These are phyloP conservation scores for Leucoagaricus sp. DNA, from an alignment of 1,284 basidiomycete genomes.

Conservation along the genomic window DNA sequence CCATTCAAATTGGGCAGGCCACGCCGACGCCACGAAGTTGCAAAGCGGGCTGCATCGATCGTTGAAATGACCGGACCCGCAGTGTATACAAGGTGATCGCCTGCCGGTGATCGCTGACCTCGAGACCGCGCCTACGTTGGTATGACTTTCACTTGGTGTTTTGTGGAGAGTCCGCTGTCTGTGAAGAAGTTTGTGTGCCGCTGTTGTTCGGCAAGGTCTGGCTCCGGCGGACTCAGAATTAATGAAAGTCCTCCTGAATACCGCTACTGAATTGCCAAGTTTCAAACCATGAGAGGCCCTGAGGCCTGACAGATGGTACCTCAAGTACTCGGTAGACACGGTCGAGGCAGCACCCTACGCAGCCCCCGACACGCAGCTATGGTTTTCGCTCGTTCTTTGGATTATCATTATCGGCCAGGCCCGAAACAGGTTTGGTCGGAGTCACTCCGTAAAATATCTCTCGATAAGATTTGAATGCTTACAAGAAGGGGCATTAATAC, in stretches of 20 bases:
- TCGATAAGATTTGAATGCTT: too few species aligned
- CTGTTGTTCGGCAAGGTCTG: constrained; percentile 6
- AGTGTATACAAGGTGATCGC: background rate
- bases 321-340: too few species aligned
- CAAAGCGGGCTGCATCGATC: background rate
- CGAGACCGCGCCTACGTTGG: background rate
- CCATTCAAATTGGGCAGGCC: background rate
- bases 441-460: too few species aligned
- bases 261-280: constrained; percentile 4
- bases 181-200: constrained; percentile 7
- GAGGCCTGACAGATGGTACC: background rate
- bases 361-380: too few species aligned
- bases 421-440: too few species aligned
- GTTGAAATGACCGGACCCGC: background rate
- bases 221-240: constrained; percentile 14
- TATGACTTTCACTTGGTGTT: background rate
- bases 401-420: too few species aligned
- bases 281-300: background rate
- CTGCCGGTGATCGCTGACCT: background rate
- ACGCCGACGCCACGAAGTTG: constrained; percentile 12
- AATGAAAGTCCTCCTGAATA: constrained; percentile 12
- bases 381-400: too few species aligned
- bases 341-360: too few species aligned
- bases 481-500: too few species aligned
- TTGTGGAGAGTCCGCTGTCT: background rate